phyloP scores from a whole-genome alignment of 495 filamentous ascomycete species.

The Cercophora scortea region DNA sequence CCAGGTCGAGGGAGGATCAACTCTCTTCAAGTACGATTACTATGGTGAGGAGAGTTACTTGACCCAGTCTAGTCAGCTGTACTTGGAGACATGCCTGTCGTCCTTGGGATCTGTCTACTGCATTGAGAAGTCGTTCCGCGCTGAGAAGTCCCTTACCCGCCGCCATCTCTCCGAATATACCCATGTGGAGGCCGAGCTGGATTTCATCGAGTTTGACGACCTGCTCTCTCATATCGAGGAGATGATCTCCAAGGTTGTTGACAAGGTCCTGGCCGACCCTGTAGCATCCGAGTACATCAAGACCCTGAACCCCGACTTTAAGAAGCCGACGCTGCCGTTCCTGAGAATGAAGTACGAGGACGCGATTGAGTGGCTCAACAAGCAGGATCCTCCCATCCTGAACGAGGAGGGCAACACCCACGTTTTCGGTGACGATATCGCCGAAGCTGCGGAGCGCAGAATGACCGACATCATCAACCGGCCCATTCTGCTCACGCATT shows the following conservation, averaged over 20 bases:
- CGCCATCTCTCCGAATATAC: conserved; percentile 91
- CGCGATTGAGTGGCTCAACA: conserved; percentile 86
- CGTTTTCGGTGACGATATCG: conserved; percentile 93
- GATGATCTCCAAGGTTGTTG: conserved; percentile 81
- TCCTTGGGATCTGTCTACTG: conserved; percentile 93
- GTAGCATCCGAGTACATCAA: conserved; percentile 61
- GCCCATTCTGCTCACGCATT: conserved; percentile 95
- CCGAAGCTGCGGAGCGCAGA: conserved; percentile 89
- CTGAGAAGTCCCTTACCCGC: conserved; percentile 89
- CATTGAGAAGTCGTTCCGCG: conserved; percentile 97
- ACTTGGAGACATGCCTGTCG: conserved; percentile 91
- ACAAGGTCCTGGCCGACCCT: conserved; percentile 64
- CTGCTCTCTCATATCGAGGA: conserved; percentile 86
- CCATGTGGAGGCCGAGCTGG: conserved; percentile 93
- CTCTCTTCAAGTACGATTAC: conserved; percentile 90
- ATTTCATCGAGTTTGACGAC: conserved; percentile 91
- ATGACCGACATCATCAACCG: conserved; percentile 96
- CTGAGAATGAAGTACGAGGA: conserved; percentile 91
- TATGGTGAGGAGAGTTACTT: conserved; percentile 91
- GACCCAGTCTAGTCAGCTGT: conserved; percentile 95
- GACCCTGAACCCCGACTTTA: conserved; percentile 81
- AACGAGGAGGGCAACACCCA: conserved; percentile 92
- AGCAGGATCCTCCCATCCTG: conserved; percentile 61
- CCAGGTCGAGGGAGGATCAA: conserved; percentile 92
- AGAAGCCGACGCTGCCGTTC: conserved; percentile 79